Evolutionary conservation across 371 early-diverging fungal genomes (phyloP).

Genomic region (Fennellomyces sp.): DNA sequence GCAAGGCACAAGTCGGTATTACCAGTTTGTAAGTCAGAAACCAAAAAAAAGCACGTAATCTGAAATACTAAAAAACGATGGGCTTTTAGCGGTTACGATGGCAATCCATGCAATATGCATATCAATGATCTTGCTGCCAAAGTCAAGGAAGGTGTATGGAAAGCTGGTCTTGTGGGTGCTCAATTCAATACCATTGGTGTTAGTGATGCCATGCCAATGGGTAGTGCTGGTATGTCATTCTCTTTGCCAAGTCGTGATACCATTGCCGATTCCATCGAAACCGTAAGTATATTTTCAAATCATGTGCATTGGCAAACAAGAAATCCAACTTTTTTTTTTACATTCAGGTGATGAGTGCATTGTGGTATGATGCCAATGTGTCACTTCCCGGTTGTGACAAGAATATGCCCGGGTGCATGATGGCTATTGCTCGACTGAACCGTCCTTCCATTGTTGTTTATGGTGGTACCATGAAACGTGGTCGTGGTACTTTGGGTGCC

Average conservation of each 20-base stretch:
- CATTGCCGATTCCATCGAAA: constrained; percentile 97
- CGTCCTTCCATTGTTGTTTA: constrained; percentile 89
- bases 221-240: constrained; percentile 92
- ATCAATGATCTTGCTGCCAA: constrained; percentile 81
- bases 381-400: constrained; percentile 82
- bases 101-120: constrained; percentile 99
- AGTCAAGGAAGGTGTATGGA: constrained; percentile 89
- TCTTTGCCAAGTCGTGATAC: constrained; percentile 94
- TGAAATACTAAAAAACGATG: background rate
- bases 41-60: no score
- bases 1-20: constrained; percentile 90
- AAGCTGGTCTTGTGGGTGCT: constrained; percentile 87
- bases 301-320: no score
- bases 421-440: constrained; percentile 92
- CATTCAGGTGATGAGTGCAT: constrained; percentile 82
- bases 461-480: constrained; percentile 87
- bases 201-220: constrained; percentile 95
- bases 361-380: constrained; percentile 88
- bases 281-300: constrained; percentile 55
- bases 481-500: constrained; percentile 58
- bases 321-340: no score
- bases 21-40: constrained; percentile 81
- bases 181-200: constrained; percentile 97
- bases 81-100: constrained; percentile 63
- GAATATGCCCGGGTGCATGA: constrained; percentile 95